Evolutionary conservation across 2,329 filamentous ascomycete genomes (phyloP).

Genomic region (Juglanconis sp.): DNA sequence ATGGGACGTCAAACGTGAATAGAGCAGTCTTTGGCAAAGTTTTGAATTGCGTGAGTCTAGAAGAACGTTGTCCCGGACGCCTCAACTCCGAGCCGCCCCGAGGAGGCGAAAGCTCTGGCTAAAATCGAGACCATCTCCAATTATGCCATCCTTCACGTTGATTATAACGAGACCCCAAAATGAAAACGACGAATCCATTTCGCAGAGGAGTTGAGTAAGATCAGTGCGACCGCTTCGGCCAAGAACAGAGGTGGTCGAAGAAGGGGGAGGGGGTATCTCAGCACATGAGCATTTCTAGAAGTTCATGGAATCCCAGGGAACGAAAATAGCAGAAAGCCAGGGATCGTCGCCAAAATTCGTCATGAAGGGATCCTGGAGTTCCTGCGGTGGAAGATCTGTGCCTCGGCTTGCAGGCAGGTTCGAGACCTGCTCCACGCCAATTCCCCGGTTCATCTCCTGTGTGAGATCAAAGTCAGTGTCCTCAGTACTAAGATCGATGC

Average conservation of each 20-base stretch:
- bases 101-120: too few relatives aligned
- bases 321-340: constrained; percentile 18
- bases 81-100: too few relatives aligned
- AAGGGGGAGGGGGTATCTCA: too few relatives aligned
- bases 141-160: too few relatives aligned
- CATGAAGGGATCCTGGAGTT: constrained; percentile 7
- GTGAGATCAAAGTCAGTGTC: neutral
- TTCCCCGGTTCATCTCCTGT: neutral
- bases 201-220: too few relatives aligned
- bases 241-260: too few relatives aligned
- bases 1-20: neutral
- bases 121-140: too few relatives aligned
- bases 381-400: constrained; percentile 2
- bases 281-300: neutral
- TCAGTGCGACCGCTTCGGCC: too few relatives aligned
- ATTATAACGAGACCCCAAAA: too few relatives aligned
- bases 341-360: constrained; percentile 12
- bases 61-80: too few relatives aligned
- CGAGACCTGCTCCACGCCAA: neutral
- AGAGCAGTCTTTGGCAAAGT: neutral
- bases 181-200: too few relatives aligned
- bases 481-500: neutral
- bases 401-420: neutral
- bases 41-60: too few relatives aligned
- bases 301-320: constrained; percentile 17